Conservation (phyloP, 768 basidiomycete species). For the Cystobasidium onofrii region DNA sequence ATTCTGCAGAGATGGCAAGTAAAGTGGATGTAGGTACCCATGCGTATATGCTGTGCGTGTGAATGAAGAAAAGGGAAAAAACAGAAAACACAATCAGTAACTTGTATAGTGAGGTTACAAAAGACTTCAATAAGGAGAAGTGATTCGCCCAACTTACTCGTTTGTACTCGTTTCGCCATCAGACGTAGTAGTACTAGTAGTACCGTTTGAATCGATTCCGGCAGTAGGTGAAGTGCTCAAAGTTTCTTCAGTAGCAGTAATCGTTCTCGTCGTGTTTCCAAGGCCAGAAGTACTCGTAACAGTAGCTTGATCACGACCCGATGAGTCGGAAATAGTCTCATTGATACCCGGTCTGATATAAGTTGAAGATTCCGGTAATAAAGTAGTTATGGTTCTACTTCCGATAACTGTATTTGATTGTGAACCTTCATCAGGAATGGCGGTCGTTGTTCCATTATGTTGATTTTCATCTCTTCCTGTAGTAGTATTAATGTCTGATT, state of each 20-base stretch:
- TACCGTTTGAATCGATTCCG: no score
- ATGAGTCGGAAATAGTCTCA: neutral
- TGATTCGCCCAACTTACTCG: conserved; percentile 1
- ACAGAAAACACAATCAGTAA: no score
- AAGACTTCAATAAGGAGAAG: no score
- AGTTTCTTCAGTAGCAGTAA: neutral
- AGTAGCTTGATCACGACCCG: neutral
- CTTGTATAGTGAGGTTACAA: no score
- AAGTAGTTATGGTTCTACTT: neutral
- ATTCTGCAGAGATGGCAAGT: neutral
- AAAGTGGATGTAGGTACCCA: conserved; percentile 17
- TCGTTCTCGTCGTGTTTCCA: neutral
- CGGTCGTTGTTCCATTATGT: neutral
- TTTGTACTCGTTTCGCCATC: neutral
- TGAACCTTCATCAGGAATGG: neutral
- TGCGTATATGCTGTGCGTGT: neutral
- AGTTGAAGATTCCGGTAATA: neutral
- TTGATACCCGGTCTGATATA: neutral
- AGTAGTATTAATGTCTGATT: neutral
- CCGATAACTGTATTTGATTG: no score
- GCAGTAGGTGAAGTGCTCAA: neutral
- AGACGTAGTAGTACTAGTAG: neutral
- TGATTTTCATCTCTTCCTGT: neutral
- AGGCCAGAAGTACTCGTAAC: neutral
- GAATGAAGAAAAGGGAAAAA: no score